Conservation (phyloP, 2,329 filamentous ascomycete genomes). For the Fusarium sp. region DNA sequence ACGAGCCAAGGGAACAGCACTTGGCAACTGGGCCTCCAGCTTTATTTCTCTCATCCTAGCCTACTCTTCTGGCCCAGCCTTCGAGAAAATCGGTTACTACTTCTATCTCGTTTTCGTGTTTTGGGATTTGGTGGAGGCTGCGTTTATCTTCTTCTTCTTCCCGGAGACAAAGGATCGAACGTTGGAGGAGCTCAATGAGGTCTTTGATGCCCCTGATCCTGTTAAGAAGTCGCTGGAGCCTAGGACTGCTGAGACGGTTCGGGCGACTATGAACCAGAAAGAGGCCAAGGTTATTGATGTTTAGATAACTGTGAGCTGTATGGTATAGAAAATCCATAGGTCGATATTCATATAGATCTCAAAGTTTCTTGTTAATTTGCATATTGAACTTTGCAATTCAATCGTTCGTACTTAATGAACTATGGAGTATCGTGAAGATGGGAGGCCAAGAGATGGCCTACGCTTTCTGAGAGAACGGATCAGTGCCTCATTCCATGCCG, state of each 20-base stretch:
- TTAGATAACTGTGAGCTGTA: background rate
- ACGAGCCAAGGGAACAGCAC: slow-evolving; percentile 50
- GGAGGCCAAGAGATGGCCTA: too few relatives aligned
- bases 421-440: background rate
- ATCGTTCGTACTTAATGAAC: too few relatives aligned
- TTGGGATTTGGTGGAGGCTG: slow-evolving; percentile 55
- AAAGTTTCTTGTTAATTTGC: background rate
- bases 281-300: slow-evolving; percentile 7
- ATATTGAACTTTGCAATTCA: too few relatives aligned
- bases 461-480: too few relatives aligned
- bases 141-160: slow-evolving; percentile 60
- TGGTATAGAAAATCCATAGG: accelerated
- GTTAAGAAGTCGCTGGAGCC: slow-evolving; percentile 34
- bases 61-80: slow-evolving; percentile 54
- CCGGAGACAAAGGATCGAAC: slow-evolving; percentile 57
- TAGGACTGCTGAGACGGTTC: slow-evolving; percentile 22
- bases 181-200: slow-evolving; percentile 58
- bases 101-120: slow-evolving; percentile 57
- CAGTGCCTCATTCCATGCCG: too few relatives aligned
- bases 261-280: slow-evolving; percentile 19
- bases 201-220: slow-evolving; percentile 29
- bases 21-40: slow-evolving; percentile 53
- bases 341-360: background rate
- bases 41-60: slow-evolving; percentile 54
- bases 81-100: slow-evolving; percentile 55